phyloP scores from a whole-genome alignment of 169 alveolate genomes.

The Plasmodium adleri region DNA sequence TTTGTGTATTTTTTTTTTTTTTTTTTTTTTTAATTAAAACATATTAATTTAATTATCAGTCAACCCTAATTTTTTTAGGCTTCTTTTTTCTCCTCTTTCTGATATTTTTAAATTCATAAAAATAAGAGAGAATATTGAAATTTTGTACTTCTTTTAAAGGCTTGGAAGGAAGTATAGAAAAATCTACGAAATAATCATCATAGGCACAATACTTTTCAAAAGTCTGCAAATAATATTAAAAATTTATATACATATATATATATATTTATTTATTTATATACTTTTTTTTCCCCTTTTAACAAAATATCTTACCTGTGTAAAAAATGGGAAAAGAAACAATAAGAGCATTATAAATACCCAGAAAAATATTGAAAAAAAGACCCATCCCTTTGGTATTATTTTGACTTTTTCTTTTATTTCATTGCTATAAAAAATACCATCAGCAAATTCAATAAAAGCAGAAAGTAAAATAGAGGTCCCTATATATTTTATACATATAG shows the following conservation, averaged over 20 bases:
- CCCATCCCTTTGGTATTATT: conserved; percentile 71
- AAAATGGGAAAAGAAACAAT: conserved; percentile 34
- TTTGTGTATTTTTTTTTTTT: too few relatives aligned
- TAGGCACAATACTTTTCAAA: conserved; percentile 47
- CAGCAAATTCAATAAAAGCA: conserved; percentile 83
- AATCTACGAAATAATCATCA: conserved; percentile 29
- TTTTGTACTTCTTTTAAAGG: conserved; percentile 41
- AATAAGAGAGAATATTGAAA: conserved; percentile 50
- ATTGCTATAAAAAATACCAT: conserved; percentile 79
- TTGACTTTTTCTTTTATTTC: conserved; percentile 54
- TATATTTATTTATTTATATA: background rate
- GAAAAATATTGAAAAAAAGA: conserved; percentile 30
- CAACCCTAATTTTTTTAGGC: conserved; percentile 1
- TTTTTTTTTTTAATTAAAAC: too few relatives aligned
- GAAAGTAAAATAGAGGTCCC: conserved; percentile 81
- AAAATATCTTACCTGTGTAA: conserved; percentile 13
- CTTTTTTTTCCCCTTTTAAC: background rate
- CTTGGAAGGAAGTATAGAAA: conserved; percentile 38
- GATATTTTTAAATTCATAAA: conserved; percentile 31
- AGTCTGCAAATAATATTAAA: conserved; percentile 4
- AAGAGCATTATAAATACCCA: conserved; percentile 54
- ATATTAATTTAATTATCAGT: background rate
- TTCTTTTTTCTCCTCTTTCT: conserved; percentile 8
- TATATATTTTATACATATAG: conserved; percentile 84
- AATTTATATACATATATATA: background rate